A percentile compares a stretch with the other conserved stretches of the same genome.
Evolutionary conservation across 768 basidiomycete species (phyloP).

Genomic region (Russula brevipes): DNA sequence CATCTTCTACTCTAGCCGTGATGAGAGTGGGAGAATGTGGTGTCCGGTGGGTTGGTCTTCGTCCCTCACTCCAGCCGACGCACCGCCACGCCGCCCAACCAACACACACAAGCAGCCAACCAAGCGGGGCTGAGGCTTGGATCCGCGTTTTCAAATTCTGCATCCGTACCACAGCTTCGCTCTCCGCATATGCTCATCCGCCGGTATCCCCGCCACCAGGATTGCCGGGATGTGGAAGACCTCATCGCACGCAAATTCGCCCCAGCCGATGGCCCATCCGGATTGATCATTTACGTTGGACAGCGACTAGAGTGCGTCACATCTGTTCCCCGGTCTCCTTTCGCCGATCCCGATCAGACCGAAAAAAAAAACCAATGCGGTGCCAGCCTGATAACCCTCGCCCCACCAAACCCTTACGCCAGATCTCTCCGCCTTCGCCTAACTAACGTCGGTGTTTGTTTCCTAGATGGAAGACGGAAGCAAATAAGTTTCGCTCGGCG

Average conservation of each 20-base stretch:
- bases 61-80: background rate
- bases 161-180: background rate
- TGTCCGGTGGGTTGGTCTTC: constrained; percentile 50
- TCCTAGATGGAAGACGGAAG: constrained; percentile 60
- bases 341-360: constrained; percentile 4
- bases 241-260: constrained; percentile 49
- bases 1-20: constrained; percentile 67
- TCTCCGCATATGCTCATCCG: constrained; percentile 19
- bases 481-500: constrained; percentile 53
- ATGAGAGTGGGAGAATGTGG: constrained; percentile 57
- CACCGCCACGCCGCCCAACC: constrained; percentile 2
- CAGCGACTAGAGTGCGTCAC: constrained; percentile 51
- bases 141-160: background rate
- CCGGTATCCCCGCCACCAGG: constrained; percentile 36
- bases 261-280: constrained; percentile 42
- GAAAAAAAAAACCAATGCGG: background rate
- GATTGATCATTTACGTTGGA: constrained; percentile 64
- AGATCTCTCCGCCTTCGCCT: background rate
- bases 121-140: background rate
- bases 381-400: background rate
- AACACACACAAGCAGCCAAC: background rate
- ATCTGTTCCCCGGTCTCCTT: background rate
- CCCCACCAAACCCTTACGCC: background rate
- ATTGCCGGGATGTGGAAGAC: constrained; percentile 59
- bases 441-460: background rate